phyloP scores from a whole-genome alignment of 2,329 filamentous ascomycete genomes.

The Phoma sp. region DNA sequence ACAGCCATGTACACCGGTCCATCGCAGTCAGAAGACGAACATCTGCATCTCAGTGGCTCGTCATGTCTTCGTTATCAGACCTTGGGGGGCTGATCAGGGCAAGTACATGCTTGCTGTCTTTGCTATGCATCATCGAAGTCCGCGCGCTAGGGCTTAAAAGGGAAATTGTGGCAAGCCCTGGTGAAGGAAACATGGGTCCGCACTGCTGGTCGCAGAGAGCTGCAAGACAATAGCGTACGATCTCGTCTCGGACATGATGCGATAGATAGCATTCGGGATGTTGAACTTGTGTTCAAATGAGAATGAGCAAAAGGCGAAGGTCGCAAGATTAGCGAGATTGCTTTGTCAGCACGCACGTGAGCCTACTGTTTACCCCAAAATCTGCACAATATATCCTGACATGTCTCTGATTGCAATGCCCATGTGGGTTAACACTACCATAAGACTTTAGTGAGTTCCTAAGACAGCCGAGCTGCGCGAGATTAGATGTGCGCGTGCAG shows the following conservation, averaged over 20 bases:
- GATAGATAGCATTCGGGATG: background rate
- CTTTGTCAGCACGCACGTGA: slow-evolving; percentile 15
- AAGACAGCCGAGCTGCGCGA: too few species aligned
- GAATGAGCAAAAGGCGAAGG: background rate
- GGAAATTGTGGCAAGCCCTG: background rate
- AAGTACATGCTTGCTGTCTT: background rate
- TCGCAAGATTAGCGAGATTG: background rate
- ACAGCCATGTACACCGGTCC: background rate
- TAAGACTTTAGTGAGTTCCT: too few species aligned
- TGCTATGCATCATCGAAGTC: background rate
- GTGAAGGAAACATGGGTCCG: background rate
- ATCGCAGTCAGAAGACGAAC: background rate
- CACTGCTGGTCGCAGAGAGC: background rate
- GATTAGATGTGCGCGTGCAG: background rate
- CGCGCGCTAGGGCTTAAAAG: slow-evolving; percentile 7
- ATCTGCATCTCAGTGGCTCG: background rate
- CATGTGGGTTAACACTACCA: too few species aligned
- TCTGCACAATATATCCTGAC: too few species aligned
- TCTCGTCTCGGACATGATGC: background rate
- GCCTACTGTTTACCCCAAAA: background rate
- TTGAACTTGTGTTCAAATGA: too few species aligned
- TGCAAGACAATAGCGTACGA: background rate
- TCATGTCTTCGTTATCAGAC: too few species aligned
- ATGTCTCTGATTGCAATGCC: too few species aligned
- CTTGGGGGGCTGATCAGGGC: background rate